Percentiles rank a stretch among this genome's conserved stretches.
These are phyloP conservation scores for Aspergillus versicolor DNA, from an alignment of 2,329 filamentous ascomycete species.

Conservation along the genomic window DNA sequence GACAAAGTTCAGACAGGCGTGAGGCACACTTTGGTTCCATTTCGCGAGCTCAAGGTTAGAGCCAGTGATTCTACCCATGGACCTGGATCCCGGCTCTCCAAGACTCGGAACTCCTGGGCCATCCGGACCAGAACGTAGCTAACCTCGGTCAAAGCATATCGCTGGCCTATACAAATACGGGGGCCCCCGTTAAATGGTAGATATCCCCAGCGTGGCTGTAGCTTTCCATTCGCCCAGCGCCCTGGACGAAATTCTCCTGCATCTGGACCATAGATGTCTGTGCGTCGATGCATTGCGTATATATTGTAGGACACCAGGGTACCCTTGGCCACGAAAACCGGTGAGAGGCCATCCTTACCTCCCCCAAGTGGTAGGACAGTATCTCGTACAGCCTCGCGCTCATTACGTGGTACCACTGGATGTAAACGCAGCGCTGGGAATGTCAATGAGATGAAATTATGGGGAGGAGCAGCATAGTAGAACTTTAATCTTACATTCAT, in stretches of 20 bases:
- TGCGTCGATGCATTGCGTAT: conserved; percentile 69
- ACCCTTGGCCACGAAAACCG: conserved; percentile 65
- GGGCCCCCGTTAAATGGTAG: conserved; percentile 35
- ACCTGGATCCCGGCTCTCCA: not conserved
- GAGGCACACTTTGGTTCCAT: not conserved
- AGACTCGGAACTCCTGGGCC: not conserved
- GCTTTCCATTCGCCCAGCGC: conserved; percentile 41
- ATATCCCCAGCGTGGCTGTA: conserved; percentile 29
- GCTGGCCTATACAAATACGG: conserved; percentile 33
- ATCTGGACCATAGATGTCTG: conserved; percentile 46
- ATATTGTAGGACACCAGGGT: conserved; percentile 65
- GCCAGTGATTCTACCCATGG: not conserved
- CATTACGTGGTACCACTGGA: conserved; percentile 45
- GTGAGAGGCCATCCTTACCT: conserved; percentile 57
- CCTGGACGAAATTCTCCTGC: conserved; percentile 50
- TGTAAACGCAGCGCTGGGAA: conserved; percentile 36
- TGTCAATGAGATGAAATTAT: not conserved
- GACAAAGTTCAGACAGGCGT: not conserved
- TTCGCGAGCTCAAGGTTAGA: not conserved
- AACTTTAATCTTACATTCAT: conserved; percentile 21
- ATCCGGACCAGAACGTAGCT: conserved; percentile 24
- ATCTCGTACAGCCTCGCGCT: conserved; percentile 33
- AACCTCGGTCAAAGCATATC: conserved; percentile 38
- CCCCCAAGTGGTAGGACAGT: conserved; percentile 52
- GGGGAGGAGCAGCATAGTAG: not conserved